Evolutionary conservation across 106 monocot species (phyloP).

Genomic region (Dendrobium nobile): DNA sequence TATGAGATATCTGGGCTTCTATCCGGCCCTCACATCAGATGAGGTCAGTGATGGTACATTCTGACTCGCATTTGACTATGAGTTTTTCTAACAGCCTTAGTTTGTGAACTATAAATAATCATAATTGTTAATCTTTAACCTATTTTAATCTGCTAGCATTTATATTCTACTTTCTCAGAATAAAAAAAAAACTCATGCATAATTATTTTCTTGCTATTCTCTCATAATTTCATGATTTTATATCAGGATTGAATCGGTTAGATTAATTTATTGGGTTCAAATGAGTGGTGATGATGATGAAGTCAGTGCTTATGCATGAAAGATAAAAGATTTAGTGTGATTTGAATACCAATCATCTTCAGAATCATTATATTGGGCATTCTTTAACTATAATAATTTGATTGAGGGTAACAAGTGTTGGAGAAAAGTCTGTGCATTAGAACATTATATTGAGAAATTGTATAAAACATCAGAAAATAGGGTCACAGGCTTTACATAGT

Average conservation of each 20-base stretch:
- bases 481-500: too few species aligned
- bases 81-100: conserved; percentile 1
- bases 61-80: not conserved
- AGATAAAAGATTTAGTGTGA: not conserved
- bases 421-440: not conserved
- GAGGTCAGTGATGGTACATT: conserved; percentile 50
- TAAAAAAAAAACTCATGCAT: not conserved
- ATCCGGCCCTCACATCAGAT: conserved; percentile 77
- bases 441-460: too few species aligned
- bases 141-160: not conserved
- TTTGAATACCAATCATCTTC: not conserved
- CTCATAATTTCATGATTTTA: not conserved
- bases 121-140: not conserved
- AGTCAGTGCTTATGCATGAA: not conserved
- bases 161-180: not conserved
- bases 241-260: not conserved
- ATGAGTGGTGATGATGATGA: not conserved
- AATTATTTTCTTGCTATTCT: not conserved
- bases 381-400: not conserved
- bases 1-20: conserved; percentile 90
- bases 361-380: not conserved
- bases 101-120: not conserved
- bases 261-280: not conserved
- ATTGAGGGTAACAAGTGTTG: not conserved
- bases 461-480: too few species aligned